These are phyloP conservation scores for Fagopyrum tataricum DNA, from an alignment of 148 eudicot genomes.

Conservation along the genomic window DNA sequence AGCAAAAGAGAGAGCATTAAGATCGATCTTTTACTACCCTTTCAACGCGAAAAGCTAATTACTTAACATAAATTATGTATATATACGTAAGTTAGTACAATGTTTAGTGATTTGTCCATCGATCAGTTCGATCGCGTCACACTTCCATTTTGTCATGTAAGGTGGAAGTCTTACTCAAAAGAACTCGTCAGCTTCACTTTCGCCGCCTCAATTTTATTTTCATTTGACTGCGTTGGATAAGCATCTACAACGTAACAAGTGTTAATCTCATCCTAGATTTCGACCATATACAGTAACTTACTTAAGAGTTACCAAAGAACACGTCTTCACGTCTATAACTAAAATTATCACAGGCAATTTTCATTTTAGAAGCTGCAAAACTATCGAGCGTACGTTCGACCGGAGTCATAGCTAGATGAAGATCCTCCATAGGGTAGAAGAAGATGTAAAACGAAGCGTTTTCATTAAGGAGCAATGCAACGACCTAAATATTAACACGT, in stretches of 20 bases:
- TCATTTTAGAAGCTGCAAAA: not conserved
- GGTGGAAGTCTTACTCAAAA: slow-evolving; percentile 12
- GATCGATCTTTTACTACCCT: too few relatives aligned
- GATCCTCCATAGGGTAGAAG: too few relatives aligned
- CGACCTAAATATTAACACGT: too few relatives aligned
- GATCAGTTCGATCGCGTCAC: slow-evolving; percentile 3
- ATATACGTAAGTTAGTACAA: not conserved
- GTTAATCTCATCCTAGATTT: not conserved
- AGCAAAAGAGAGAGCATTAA: too few relatives aligned
- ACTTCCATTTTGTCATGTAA: not conserved
- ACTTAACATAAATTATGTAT: not conserved
- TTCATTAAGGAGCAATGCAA: too few relatives aligned
- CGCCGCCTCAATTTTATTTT: not conserved
- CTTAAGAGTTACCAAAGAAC: too few relatives aligned
- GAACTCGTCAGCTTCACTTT: not conserved
- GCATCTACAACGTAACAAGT: not conserved
- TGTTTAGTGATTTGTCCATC: slow-evolving; percentile 1
- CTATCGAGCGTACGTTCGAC: too few relatives aligned
- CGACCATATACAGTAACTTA: not conserved
- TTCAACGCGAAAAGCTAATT: too few relatives aligned
- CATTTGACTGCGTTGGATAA: not conserved
- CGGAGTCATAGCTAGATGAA: too few relatives aligned
- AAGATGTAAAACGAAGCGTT: too few relatives aligned
- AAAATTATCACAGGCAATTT: not conserved
- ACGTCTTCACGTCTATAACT: too few relatives aligned